Evolutionary conservation across 1,284 basidiomycete species (phyloP), one percentile per base, ranked within the genome.

Genomic region (Bothia castanella): DNA sequence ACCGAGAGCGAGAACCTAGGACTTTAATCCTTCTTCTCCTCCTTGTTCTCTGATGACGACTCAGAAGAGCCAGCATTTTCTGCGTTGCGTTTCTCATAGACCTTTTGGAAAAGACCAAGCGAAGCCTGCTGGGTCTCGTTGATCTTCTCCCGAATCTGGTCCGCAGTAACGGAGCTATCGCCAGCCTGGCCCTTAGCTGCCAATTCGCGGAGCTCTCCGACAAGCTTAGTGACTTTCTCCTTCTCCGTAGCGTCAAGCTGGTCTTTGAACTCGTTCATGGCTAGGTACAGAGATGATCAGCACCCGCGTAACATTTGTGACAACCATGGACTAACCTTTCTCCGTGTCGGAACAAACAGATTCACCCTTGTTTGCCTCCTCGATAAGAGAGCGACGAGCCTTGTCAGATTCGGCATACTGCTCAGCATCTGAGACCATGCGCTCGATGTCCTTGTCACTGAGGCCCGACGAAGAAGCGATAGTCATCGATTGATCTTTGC

Each of bases 381-480:
- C 96, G 58, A 99, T 98, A 56, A 98, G 79, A 47, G 78, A 69
- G 67, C 88, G 86, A 69, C 95, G 87, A 46, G 80, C 80, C 80
- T 97, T 96, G 76, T 97, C 93, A 11, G 82, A 70, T 75, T 96
- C 94, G 40, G 94, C 93, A 67, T 85, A 94, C 70, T 92, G 79
- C 76, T 99, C 96, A 51, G 95, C 87, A 63, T 99, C 95, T 34
- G 87, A 72, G 51, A 99, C 87, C 96, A 99, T 98, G 70, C 87
- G 87, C 77, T 97, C 93, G 59, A 99, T 98, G 69, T 99, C 96
- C 74, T 88, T 89, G 76, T 98, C 94, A 57, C 82, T 90, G 47
- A 99, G 85, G 72, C 96, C 95, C 6, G 95, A 98, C 32, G 94
- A 97, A 17, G 94, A 97, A 16, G 96, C 93, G 59, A 99, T 95